Evolutionary conservation across 495 filamentous ascomycete species (phyloP), one percentile per base, ranked within the genome.

Genomic region (Halenospora varia): DNA sequence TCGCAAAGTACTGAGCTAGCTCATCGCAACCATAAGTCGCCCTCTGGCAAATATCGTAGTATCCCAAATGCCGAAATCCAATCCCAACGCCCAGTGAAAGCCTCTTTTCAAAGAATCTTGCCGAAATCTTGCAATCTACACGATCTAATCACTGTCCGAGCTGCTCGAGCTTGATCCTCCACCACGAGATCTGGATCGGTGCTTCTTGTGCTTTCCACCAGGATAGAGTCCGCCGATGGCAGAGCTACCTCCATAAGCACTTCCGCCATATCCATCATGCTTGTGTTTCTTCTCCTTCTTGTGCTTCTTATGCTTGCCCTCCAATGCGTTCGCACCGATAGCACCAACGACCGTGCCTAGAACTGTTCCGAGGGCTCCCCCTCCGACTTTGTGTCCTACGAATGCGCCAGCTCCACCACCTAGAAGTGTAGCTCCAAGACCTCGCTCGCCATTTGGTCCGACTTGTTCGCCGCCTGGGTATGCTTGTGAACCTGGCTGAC

Each of bases 391-490:
- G 26, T 82, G 70, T 0, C 78, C 82, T 0, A 81, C 40, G 23
- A 81, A 76, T 0, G 74, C 81, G 29, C 81, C 82, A 1, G 68
- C 75, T 0, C 74, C 78, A 20, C 80, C 76, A 11, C 82, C 83
- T 0, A 78, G 51, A 0, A 84, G 65, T 0, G 82, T 84, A 0
- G 80, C 72, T 17, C 80, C 77, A 22, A 84, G 71, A 4, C 81
- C 81, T 25, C 71, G 49, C 78, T 80, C 44, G 75, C 77, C 54
- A 58, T 74, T 26, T 66, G 66, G 56, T 4, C 63, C 59, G 20
- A 25, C 58, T 46, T 20, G 61, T 23, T 59, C 39, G 6, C 47
- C 48, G 26, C 29, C 40, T 23, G 48, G 53, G 35, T 51, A n/a
- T 10, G 22, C 56, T 18, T 66, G 66, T 19, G 64, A 10, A 26